Base-by-base conservation (phyloP, 768 basidiomycete genomes). In the Asterophora lycoperdoides region DNA sequence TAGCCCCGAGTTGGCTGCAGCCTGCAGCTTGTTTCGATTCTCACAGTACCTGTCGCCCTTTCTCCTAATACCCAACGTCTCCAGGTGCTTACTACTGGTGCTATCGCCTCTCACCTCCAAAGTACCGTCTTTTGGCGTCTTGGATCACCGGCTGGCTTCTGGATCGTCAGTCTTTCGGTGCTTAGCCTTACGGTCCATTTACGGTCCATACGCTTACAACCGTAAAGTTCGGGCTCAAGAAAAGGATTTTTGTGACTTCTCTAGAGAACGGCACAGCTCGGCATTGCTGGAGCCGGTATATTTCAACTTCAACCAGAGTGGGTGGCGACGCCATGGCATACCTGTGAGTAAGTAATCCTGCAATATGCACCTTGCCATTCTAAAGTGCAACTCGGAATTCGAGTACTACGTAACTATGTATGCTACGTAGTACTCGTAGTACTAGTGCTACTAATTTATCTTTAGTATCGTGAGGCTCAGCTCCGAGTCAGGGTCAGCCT, bases 141-240 rank as follows among this genome's bases (percentile, higher is more conserved):
- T 86, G 83, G 78, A 77, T 85, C 40, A 80, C 80, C 48, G 83
- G 84, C 5, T 86, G 84, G 84, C 64, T 85, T 83, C 11, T 86
- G 83, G 82, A 85, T 79, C 0, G 72, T 80, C 48, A 76, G 79
- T n/a, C 57, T 84, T 32, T 83, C 81, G 8, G 83, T 83, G 5
- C 80, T 77, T n/a, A n/a, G n/a, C n/a, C n/a, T n/a, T n/a, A n/a
- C n/a, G n/a, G n/a, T n/a, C n/a, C n/a, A n/a, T n/a, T n/a, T n/a
- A n/a, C n/a, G n/a, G n/a, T n/a, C n/a, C n/a, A n/a, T n/a, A n/a
- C n/a, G n/a, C n/a, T n/a, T n/a, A n/a, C n/a, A n/a, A n/a, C n/a
- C n/a, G n/a, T n/a, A n/a, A n/a, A n/a, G n/a, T n/a, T n/a, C n/a
- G n/a, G n/a, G n/a, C n/a, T n/a, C n/a, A n/a, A n/a, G n/a, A n/a